Base-by-base conservation (phyloP, 2,329 filamentous ascomycete species). In the Colletotrichum scovillei region DNA sequence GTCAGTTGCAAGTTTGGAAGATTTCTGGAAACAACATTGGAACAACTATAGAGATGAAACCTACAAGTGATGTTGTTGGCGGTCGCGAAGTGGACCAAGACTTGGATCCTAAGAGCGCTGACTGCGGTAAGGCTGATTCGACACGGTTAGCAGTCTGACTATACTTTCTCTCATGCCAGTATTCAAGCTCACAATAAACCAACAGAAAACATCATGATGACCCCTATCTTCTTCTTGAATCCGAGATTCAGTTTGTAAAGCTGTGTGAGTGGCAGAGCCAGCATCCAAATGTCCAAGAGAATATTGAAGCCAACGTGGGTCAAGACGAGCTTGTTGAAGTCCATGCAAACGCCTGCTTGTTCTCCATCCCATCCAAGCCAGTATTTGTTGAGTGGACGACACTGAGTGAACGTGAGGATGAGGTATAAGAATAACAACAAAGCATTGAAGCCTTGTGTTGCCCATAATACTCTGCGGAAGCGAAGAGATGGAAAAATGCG, bases 301-400 rank as follows among this genome's bases (percentile, higher is more conserved):
- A 82, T 77, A 66, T 81, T 82, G 58, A 82, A 46, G 26, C 58
- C 52, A 11, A 26, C 52, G 28, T 69, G 67, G 5, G 4, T 62
- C n/a, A 77, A 67, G 6, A 81, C 80, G 5, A 80, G 80, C 46
- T 76, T 57, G 26, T 78, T 75, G 72, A 78, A 82, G n/a, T 77
- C 78, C 58, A 77, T 35, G 16, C 66, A 69, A n/a, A 55, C 57
- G 76, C 76, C 60, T 79, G 76, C 76, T 80, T 78, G 28, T 80
- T 80, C 67, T 79, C 84, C 6, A 76, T 73, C 16, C 82, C 81
- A 24, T 75, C 79, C 12, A 76, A 77, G 56, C 82, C 82, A 84
- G 55, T 79, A 81, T 56, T 78, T 78, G 4, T 78, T 76, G 49
- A 84, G 76, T 4, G 82, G 83, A 8, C 69, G 77, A 70, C 82